These are phyloP conservation scores for Poa pratensis DNA, from an alignment of 176 grass and related monocot species.

Conservation along the genomic window DNA sequence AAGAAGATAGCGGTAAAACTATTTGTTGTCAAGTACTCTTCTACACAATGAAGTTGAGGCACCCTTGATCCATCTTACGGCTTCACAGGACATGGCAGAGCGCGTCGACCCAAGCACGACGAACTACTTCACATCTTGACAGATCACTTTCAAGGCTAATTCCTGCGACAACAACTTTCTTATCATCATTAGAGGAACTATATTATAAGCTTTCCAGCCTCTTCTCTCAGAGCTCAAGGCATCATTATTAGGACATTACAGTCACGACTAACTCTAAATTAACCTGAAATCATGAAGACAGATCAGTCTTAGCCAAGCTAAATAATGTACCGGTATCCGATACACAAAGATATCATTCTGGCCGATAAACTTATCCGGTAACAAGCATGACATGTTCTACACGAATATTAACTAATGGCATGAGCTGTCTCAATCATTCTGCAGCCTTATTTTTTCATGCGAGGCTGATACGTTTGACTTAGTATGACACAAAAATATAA, in stretches of 20 bases:
- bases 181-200: neutral
- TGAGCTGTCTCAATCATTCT: conserved; percentile 41
- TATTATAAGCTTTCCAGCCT: neutral
- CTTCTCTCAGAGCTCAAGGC: neutral
- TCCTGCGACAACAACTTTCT: neutral
- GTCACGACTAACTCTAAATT: neutral
- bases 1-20: neutral
- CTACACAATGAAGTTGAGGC: neutral
- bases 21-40: neutral
- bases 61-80: neutral
- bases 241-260: neutral
- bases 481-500: neutral
- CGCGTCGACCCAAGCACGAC: neutral
- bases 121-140: neutral
- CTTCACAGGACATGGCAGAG: neutral
- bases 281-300: neutral
- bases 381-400: conserved; percentile 14
- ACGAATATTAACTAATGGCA: conserved; percentile 11
- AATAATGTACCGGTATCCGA: neutral
- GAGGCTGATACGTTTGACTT: conserved; percentile 53
- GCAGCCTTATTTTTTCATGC: conserved; percentile 49
- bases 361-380: neutral
- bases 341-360: neutral
- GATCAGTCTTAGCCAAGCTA: neutral
- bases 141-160: neutral